Conservation (phyloP, 176 grass and related monocot species). For the Oryza coarctata region DNA sequence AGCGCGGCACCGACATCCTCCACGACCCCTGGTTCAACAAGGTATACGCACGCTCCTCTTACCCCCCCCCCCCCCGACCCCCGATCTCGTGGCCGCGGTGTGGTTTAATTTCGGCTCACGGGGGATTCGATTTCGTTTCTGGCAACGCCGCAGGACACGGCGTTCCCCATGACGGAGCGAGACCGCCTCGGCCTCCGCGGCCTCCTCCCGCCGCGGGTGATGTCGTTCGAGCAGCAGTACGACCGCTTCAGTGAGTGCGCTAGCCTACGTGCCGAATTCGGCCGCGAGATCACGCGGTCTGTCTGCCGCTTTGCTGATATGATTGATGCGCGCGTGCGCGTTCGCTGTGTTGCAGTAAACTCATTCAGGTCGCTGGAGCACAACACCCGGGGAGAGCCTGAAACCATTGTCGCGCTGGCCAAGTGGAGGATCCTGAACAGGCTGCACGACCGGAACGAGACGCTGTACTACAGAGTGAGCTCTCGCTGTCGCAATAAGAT, state of each 20-base stretch:
- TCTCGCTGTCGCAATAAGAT: neutral
- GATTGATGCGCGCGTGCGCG: neutral
- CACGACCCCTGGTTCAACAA: constrained; percentile 61
- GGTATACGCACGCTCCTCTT: neutral
- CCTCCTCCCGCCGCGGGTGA: constrained; percentile 90
- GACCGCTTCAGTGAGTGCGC: constrained; percentile 84
- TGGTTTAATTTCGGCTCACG: no score
- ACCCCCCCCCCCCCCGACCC: neutral
- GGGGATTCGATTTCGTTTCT: neutral
- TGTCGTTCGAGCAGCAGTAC: constrained; percentile 97
- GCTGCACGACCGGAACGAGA: constrained; percentile 94
- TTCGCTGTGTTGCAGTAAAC: constrained; percentile 53
- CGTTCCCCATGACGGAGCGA: constrained; percentile 91
- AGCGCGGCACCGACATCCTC: constrained; percentile 80
- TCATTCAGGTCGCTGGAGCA: constrained; percentile 84
- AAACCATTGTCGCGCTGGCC: constrained; percentile 63
- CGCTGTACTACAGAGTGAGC: constrained; percentile 94
- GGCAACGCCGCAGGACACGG: constrained; percentile 63
- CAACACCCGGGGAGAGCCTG: constrained; percentile 73
- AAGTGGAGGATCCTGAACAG: constrained; percentile 99
- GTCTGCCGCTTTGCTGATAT: constrained; percentile 23
- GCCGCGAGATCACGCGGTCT: neutral
- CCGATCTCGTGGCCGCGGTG: neutral
- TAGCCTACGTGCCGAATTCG: neutral
- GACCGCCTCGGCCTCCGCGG: constrained; percentile 96